These are phyloP conservation scores for Boechera divaricarpa DNA, from an alignment of 345 rosid species.

Conservation along the genomic window DNA sequence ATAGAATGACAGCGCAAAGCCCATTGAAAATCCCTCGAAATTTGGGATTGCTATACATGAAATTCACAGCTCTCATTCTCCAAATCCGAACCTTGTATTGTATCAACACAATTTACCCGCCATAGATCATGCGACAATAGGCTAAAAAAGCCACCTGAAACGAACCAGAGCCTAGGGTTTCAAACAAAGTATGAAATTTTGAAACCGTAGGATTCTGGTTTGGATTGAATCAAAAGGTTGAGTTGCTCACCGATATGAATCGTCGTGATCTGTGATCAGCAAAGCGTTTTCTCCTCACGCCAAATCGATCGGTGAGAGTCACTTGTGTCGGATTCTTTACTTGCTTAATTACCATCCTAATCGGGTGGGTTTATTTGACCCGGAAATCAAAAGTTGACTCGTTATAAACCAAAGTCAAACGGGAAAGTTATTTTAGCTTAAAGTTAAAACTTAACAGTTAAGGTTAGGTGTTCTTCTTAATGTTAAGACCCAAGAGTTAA, in stretches of 20 bases:
- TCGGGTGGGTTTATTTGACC: constrained; percentile 5
- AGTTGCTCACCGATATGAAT: constrained; percentile 20
- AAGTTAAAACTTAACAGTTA: too few species aligned
- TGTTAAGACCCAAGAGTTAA: too few species aligned
- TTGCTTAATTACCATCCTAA: background rate
- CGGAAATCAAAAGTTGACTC: background rate
- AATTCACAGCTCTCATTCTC: constrained; percentile 44
- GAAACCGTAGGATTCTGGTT: constrained; percentile 26
- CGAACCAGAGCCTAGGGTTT: constrained; percentile 10
- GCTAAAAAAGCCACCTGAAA: background rate
- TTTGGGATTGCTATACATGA: constrained; percentile 45
- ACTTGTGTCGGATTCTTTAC: background rate
- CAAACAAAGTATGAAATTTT: background rate
- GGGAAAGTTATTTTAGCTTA: background rate
- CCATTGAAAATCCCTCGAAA: constrained; percentile 54
- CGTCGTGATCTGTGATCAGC: constrained; percentile 20
- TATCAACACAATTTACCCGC: constrained; percentile 1
- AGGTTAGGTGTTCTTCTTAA: too few species aligned
- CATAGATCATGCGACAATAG: background rate
- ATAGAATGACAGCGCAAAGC: constrained; percentile 43
- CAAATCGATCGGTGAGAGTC: constrained; percentile 7
- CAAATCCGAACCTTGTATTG: background rate
- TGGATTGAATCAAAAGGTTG: constrained; percentile 2
- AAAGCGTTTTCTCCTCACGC: background rate
- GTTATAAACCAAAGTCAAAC: background rate